Evolutionary conservation across 768 basidiomycete species (phyloP), one percentile per base, ranked within the genome.

Genomic region (Boletus reticuloceps): DNA sequence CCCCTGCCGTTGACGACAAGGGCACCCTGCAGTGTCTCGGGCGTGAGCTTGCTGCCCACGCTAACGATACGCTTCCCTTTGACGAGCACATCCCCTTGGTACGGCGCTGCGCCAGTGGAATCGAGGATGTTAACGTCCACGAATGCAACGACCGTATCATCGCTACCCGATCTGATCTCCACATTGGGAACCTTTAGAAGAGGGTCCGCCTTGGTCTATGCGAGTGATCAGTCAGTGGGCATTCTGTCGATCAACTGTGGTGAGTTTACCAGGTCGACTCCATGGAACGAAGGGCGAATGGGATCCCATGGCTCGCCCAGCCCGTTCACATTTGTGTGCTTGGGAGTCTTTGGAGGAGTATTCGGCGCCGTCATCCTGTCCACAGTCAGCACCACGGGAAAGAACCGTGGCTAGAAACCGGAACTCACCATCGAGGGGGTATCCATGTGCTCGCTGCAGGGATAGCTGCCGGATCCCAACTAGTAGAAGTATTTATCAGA

Each of bases 111-210:
- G 1, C 73, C 73, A 5, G 73, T 74, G 36, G 69, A 74, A 52
- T 74, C 73, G 19, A 74, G 48, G 39, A 74, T 72, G 32, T 68
- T 64, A 10, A 74, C 72, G 34, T 74, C 63, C 2, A 60, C 56
- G 22, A 68, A 68, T 0, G 67, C 67, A 17, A 60, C 40, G 22
- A 55, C 10, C 5, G 64, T 54, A 27, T 64, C 60, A n/a, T 69
- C 58, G 12, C 57, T 58, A 20, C 50, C 55, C 8, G 62, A 59
- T 53, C 42, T 55, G 31, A 68, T 69, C 40, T 69, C 64, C 19
- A 69, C 65, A 19, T 20, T 50, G 3, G 67, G 67, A 8, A 58
- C 49, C 43, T 67, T 68, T 31, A 68, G 32, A 12, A 63, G 65
- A 5, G 58, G 34, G 39, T 67, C 59, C 2, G 47, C 36, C 51